Conservation (phyloP, 192 early-diverging fungal species). For the Gaertneriomyces semiglobifer region DNA sequence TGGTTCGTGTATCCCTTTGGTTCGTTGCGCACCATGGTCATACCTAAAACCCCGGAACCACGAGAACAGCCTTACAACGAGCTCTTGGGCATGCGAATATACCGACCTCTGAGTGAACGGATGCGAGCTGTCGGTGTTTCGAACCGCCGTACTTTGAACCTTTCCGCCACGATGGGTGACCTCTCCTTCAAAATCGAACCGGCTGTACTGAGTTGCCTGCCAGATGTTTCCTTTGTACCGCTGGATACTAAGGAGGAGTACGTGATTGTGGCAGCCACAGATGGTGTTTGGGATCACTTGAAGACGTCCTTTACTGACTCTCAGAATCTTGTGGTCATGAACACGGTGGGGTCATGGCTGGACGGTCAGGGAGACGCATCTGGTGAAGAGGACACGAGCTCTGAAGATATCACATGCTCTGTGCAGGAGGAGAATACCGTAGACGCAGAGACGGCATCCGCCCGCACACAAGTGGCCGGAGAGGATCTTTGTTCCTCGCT, state of each 20-base stretch:
- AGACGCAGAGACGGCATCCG: not conserved
- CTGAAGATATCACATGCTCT: not conserved
- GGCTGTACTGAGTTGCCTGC: conserved; percentile 44
- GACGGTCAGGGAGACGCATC: not conserved
- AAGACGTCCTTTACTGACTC: conserved; percentile 22
- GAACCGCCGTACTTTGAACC: conserved; percentile 55
- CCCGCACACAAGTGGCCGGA: not conserved
- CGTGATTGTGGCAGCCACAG: conserved; percentile 50
- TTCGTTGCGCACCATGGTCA: conserved; percentile 28
- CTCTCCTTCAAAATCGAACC: conserved; percentile 61
- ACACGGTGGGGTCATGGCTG: not conserved
- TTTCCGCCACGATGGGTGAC: conserved; percentile 62
- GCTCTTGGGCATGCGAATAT: conserved; percentile 48
- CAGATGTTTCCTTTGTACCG: conserved; percentile 50
- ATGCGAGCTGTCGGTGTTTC: conserved; percentile 53
- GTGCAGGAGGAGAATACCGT: not conserved
- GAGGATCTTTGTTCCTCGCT: not conserved
- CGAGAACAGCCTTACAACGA: conserved; percentile 42
- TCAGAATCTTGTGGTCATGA: conserved; percentile 13
- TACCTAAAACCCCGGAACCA: conserved; percentile 26
- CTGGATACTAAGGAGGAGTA: conserved; percentile 39
- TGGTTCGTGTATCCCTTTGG: conserved; percentile 53
- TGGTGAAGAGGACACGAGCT: not conserved
- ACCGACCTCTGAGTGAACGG: conserved; percentile 43
- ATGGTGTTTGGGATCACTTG: conserved; percentile 64